Percentiles rank a stretch among this genome's conserved stretches.
Evolutionary conservation across 2,329 filamentous ascomycete genomes (phyloP).

Genomic region (Fusarium pseudonygamai): DNA sequence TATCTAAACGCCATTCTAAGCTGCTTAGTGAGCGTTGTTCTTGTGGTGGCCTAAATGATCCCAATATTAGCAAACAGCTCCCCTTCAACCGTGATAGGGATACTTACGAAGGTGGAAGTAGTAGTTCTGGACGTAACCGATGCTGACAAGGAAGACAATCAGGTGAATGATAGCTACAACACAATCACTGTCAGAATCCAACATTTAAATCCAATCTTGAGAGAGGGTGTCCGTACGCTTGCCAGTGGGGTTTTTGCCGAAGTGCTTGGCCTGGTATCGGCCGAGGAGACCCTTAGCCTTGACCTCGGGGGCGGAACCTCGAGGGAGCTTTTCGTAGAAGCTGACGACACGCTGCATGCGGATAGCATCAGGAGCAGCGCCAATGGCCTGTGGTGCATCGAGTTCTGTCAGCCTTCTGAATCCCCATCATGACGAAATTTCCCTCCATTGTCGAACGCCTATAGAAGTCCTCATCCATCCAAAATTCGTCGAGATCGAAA

Average conservation of each 20-base stretch:
- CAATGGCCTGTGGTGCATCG: constrained; percentile 76
- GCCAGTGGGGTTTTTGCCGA: constrained; percentile 90
- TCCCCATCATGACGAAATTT: constrained; percentile 22
- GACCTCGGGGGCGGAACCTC: constrained; percentile 84
- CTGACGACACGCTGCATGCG: constrained; percentile 98
- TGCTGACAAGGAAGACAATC: constrained; percentile 77
- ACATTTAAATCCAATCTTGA: constrained; percentile 38
- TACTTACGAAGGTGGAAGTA: constrained; percentile 99
- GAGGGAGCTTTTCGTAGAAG: constrained; percentile 99
- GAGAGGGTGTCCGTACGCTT: constrained; percentile 73
- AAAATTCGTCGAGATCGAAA: constrained; percentile 24
- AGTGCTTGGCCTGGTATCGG: constrained; percentile 91
- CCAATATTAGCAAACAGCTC: constrained; percentile 26
- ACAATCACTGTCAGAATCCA: constrained; percentile 34
- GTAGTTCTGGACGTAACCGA: constrained; percentile 98
- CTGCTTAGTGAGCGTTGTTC: constrained; percentile 95
- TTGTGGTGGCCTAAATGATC: constrained; percentile 88
- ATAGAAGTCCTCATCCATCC: constrained; percentile 20
- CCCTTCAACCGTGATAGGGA: constrained; percentile 39
- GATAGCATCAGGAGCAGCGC: constrained; percentile 92
- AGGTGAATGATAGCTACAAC: constrained; percentile 84
- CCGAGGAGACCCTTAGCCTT: constrained; percentile 85
- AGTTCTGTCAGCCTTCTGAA: constrained; percentile 49
- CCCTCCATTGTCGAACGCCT: constrained; percentile 9
- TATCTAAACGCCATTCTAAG: constrained; percentile 24